Evolutionary conservation across 2,329 filamentous ascomycete genomes (phyloP), one percentile per base, ranked within the genome.

Genomic region (Didymella arachidicola): DNA sequence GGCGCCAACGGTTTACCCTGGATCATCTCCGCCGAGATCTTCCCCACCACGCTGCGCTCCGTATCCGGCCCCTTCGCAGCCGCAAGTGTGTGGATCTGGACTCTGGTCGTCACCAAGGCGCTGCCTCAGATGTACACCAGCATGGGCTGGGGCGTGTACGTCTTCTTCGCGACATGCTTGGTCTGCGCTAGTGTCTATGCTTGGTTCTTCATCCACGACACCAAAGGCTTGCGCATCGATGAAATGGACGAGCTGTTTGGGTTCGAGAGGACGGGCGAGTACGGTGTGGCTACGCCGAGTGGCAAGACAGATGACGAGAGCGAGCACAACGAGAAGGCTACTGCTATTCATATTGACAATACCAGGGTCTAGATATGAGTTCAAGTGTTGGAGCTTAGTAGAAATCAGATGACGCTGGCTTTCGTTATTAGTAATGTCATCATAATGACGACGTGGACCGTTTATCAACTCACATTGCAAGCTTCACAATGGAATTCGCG

Each of bases 11-110:
- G 88, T 2, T 90, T 87, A 0, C 89, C 89, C 0, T 92, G 90
- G 90, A 88, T 93, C 30, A 78, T 90, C 69, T 91, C 91, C 79
- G 75, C 73, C 0, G 89, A 93, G 76, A 92, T 92, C 82, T 92
- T 92, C 74, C 86, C 89, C 69, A 84, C 87, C 62, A 89, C 88
- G 75, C 85, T 86, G 19, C 82, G 88, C 4, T 68, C 56, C 2
- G 42, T 59, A 53, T 48, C 51, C 92, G 1, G 56, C 4, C 56
- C 89, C n/a, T 88, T 83, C 44, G 89, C 89, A 0, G 85, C 88
- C 0, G 86, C 86, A 11, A 89, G 85, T 78, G 91, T 91, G 76
- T 91, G 89, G 89, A 83, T 88, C 68, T 89, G 80, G 79, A 91
- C 90, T 74, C 90, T 91, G 72, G 80, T 91, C 71, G 84, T 91